Evolutionary conservation across 2,329 filamentous ascomycete genomes (phyloP).

Genomic region (Proliferodiscus dingleyae): DNA sequence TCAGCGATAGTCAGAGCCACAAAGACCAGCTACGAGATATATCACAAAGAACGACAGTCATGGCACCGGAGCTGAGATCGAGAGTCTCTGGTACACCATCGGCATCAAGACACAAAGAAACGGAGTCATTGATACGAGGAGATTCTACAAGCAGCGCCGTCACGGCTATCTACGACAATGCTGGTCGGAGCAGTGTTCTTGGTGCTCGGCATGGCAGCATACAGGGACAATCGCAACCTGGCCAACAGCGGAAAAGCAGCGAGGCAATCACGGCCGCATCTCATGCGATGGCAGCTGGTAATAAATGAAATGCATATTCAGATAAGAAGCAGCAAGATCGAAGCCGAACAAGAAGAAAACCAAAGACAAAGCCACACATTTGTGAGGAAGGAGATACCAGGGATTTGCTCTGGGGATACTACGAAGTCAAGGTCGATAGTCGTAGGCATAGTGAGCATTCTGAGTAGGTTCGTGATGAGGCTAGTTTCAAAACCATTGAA

Average conservation of each 20-base stretch:
- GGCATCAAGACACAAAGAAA: not conserved
- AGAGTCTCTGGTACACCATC: not conserved
- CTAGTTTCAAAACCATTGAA: too few species aligned
- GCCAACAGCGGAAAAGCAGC: conserved; percentile 8
- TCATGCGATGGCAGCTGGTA: conserved; percentile 8
- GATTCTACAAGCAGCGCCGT: conserved; percentile 24
- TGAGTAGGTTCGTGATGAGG: too few species aligned
- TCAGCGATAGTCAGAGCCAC: not conserved
- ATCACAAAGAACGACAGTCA: not conserved
- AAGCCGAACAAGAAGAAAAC: too few species aligned
- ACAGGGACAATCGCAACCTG: not conserved
- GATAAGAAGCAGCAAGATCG: too few species aligned
- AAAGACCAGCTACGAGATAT: not conserved
- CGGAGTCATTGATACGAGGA: conserved; percentile 11
- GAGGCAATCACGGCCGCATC: conserved; percentile 18
- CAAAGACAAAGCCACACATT: too few species aligned
- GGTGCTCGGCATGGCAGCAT: conserved; percentile 7
- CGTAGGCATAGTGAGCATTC: too few species aligned
- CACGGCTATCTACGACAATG: conserved; percentile 24
- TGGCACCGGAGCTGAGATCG: not conserved
- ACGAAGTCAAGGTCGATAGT: too few species aligned
- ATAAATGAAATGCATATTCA: too few species aligned
- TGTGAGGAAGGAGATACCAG: too few species aligned
- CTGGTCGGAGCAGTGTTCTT: conserved; percentile 11
- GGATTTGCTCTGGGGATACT: too few species aligned